Conservation (phyloP, 2,329 filamentous ascomycete genomes). For the Plenodomus tracheiphilus region DNA sequence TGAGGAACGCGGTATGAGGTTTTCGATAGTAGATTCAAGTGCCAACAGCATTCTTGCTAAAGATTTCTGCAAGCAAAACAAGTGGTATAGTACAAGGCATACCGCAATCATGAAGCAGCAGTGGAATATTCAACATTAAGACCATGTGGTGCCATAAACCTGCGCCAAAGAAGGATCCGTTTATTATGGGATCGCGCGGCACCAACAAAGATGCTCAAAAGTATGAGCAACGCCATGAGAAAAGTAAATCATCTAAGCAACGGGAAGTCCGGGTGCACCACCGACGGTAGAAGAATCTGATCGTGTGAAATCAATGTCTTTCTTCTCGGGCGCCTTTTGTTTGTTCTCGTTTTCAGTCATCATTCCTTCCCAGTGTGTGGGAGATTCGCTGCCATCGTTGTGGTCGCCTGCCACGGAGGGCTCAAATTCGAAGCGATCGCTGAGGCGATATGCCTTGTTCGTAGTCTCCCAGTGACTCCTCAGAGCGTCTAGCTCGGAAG, state of each 20-base stretch:
- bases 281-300: neutral
- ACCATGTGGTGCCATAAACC: neutral
- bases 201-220: neutral
- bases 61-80: neutral
- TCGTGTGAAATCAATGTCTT: constrained; percentile 4
- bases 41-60: neutral
- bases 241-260: neutral
- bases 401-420: constrained; percentile 46
- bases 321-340: constrained; percentile 6
- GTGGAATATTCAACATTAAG: neutral
- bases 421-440: constrained; percentile 88
- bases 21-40: neutral
- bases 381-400: constrained; percentile 35
- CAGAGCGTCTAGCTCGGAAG: constrained; percentile 87
- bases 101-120: neutral
- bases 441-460: constrained; percentile 91
- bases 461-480: constrained; percentile 93
- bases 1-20: neutral
- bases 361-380: constrained; percentile 41
- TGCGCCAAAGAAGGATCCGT: neutral
- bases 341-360: constrained; percentile 36
- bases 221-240: neutral
- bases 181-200: neutral
- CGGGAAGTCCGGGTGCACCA: neutral
- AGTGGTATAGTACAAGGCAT: neutral